Evolutionary conservation across 73 alveolate genomes (phyloP), one percentile per base, ranked within the genome.

Genomic region (Paramecium octaurelia): DNA sequence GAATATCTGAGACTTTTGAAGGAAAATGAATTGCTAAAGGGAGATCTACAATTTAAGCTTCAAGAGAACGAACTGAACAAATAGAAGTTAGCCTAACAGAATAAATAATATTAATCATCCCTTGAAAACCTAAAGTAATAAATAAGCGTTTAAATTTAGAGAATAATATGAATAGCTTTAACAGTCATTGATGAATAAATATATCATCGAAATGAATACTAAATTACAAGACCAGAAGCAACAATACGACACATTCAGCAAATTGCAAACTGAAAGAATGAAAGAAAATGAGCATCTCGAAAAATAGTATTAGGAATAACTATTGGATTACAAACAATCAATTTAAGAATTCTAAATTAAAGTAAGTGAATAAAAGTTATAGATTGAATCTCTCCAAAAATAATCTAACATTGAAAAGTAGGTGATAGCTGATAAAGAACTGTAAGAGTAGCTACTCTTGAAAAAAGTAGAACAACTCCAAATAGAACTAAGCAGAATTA

Each of bases 131-230:
- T 73, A 35, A 73, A 73, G 87, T 73, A 73, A 73, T 29, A 4
- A 3, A 73, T 73, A 14, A n/a, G 14, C n/a, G 38, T 73, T 70
- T 68, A 68, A 73, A 29, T 73, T 36, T 73, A 73, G 87, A 38
- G 57, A 34, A 34, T 73, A 73, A 73, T 73, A 73, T 73, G 87
- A 73, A 73, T 73, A 73, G 27, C 59, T 73, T 23, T 73, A 73
- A 73, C 59, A 73, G 87, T 73, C 87, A 36, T 16, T 73, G 16
- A 36, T 73, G 34, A 73, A 40, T 43, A 73, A 73, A 11, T 40
- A 73, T 11, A 43, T 73, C 2, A 40, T 40, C 8, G 87, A 73
- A 11, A 36, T 38, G 36, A 73, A 34, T 18, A 12, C 57, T 4
- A 73, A 73, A 73, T 10, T 73, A 14, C 36, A 40, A 73, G 87